Conservation (phyloP, 164 flowering plant species). For the Magnolia changhungtana region DNA sequence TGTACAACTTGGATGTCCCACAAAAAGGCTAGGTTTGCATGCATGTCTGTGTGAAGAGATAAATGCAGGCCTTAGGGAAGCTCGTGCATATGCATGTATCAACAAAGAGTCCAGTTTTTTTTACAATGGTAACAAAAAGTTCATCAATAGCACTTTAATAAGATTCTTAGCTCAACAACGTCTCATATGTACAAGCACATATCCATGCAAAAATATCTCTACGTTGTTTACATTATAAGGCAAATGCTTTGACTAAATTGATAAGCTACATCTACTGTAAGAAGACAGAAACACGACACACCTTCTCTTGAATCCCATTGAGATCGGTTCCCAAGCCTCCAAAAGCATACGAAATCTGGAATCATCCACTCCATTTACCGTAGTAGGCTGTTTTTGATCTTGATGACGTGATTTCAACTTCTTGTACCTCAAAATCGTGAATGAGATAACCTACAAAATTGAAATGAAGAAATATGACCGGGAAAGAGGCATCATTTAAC, state of each 20-base stretch:
- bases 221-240: not conserved
- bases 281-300: conserved; percentile 15
- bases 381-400: conserved; percentile 16
- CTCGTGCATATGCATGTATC: too few relatives aligned
- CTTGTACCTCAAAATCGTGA: conserved; percentile 63
- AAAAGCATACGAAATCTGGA: conserved; percentile 46
- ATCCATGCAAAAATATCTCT: too few relatives aligned
- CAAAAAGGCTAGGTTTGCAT: too few relatives aligned
- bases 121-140: too few relatives aligned
- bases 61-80: too few relatives aligned
- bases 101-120: too few relatives aligned
- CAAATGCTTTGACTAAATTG: not conserved
- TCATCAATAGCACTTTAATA: too few relatives aligned
- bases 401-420: conserved; percentile 53
- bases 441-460: conserved; percentile 55
- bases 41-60: too few relatives aligned
- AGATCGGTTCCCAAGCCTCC: conserved; percentile 91
- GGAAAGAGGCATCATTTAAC: not conserved
- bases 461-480: not conserved
- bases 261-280: not conserved
- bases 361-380: conserved; percentile 10
- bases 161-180: too few relatives aligned
- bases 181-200: too few relatives aligned
- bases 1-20: too few relatives aligned
- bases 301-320: conserved; percentile 93